Percentiles rank a stretch among this genome's conserved stretches.
Evolutionary conservation across 2,329 filamentous ascomycete species (phyloP).

Genomic region (Apiospora marii): DNA sequence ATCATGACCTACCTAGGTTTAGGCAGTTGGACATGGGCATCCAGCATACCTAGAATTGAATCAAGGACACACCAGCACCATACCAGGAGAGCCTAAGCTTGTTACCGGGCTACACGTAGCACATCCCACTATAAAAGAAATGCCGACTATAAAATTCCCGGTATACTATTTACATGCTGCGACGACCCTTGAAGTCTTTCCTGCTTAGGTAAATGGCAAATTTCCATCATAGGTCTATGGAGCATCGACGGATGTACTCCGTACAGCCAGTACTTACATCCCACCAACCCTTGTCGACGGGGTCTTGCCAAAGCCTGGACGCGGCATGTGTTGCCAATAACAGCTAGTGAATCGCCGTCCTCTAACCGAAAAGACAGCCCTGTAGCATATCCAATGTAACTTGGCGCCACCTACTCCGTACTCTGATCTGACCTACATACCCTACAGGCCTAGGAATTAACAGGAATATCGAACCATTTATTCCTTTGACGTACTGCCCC

Average conservation of each 20-base stretch:
- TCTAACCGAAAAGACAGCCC: conserved; percentile 20
- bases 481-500: conserved; percentile 18
- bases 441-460: conserved; percentile 14
- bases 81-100: background rate
- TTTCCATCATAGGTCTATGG: background rate
- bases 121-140: conserved; percentile 12
- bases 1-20: background rate
- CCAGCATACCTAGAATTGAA: conserved; percentile 2
- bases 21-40: background rate
- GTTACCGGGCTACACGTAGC: background rate
- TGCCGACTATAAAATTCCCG: conserved; percentile 10
- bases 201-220: conserved; percentile 16
- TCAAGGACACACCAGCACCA: background rate
- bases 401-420: conserved; percentile 6
- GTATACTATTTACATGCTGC: conserved; percentile 12
- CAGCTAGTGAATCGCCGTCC: conserved; percentile 15
- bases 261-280: background rate
- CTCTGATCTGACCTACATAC: conserved; percentile 17
- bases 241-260: background rate
- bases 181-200: background rate
- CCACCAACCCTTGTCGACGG: background rate
- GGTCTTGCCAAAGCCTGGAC: conserved; percentile 4
- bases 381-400: conserved; percentile 20
- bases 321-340: conserved; percentile 17
- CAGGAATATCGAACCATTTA: conserved; percentile 16